Evolutionary conservation across 78 protist species (phyloP), one percentile per base, ranked within the genome.

Genomic region (Dictyostelium intermedium): DNA sequence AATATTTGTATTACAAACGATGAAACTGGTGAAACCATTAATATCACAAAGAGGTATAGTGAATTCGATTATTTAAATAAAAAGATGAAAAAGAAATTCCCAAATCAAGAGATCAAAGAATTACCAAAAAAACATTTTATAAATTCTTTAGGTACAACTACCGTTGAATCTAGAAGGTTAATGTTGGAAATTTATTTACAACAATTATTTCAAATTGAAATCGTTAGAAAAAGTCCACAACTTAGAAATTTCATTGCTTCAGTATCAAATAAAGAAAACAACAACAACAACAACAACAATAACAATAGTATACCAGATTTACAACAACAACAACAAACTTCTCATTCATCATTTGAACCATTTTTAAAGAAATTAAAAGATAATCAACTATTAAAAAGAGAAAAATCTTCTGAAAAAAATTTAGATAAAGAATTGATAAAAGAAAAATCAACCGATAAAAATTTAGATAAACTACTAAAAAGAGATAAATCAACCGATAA

Each of bases 61-160:
- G 94, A 89, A 9, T 89, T 89, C 69, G 94, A 89, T 80, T 23
- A 73, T 30, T 11, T 89, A 5, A 37, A 80, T 32, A 89, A 89
- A 61, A 89, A 80, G 56, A 25, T 89, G 34, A 89, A 63, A 47
- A 78, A 81, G 47, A 89, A 89, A 81, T 89, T 80, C 39, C 87
- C 94, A 30, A 84, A 79, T 63, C 61, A 50, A 9, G 74, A 89
- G 11, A 41, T 89, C 1, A 78, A 81, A 78, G 94, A 89, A 2
- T 56, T 89, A 35, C 94, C 94, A 80, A 89, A 89, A 47, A 89
- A 89, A 80, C 94, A 89, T 80, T 80, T 80, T 2, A 80, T 89
- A 20, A 81, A 89, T 25, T 69, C 80, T 16, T n/a, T 80, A 16
- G 87, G 87, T n/a, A 34, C 74, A 1, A 69, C 45, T 18, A 89